Evolutionary conservation across 2,329 filamentous ascomycete species (phyloP).

Genomic region (Clonostachys rosea): DNA sequence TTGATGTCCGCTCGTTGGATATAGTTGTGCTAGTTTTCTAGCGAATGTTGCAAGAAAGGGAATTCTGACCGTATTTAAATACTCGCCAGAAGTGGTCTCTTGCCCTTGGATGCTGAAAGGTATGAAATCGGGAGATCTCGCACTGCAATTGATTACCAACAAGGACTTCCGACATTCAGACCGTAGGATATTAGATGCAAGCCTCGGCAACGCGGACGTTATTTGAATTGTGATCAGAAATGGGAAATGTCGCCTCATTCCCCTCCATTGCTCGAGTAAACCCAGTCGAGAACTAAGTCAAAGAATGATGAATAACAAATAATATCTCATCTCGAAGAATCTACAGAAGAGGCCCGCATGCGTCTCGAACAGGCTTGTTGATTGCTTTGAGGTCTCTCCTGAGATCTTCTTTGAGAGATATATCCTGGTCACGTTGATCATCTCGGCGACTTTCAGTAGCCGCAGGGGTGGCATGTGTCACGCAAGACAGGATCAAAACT

Average conservation of each 20-base stretch:
- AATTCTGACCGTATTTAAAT: background rate
- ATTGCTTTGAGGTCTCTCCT: slow-evolving; percentile 12
- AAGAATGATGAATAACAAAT: slow-evolving; percentile 38
- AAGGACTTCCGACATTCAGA: background rate
- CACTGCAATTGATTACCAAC: background rate
- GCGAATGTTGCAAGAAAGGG: background rate
- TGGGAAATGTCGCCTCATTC: background rate
- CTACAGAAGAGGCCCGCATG: slow-evolving; percentile 37
- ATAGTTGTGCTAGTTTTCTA: background rate
- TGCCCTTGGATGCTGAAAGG: too few relatives aligned
- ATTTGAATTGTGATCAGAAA: background rate
- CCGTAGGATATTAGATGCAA: background rate
- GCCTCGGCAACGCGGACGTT: background rate
- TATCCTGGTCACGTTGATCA: slow-evolving; percentile 11
- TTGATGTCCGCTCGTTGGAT: background rate
- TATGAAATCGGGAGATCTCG: too few relatives aligned
- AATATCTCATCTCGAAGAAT: slow-evolving; percentile 36
- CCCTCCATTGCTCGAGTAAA: background rate
- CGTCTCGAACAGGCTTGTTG: slow-evolving; percentile 29
- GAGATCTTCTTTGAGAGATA: background rate
- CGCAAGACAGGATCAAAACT: slow-evolving; percentile 27
- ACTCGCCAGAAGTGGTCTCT: too few relatives aligned
- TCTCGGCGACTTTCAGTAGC: slow-evolving; percentile 31
- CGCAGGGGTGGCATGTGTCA: slow-evolving; percentile 35
- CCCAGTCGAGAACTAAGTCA: slow-evolving; percentile 34